These are phyloP conservation scores for Epichloe sylvatica DNA, from an alignment of 2,329 filamentous ascomycete species.

Conservation along the genomic window DNA sequence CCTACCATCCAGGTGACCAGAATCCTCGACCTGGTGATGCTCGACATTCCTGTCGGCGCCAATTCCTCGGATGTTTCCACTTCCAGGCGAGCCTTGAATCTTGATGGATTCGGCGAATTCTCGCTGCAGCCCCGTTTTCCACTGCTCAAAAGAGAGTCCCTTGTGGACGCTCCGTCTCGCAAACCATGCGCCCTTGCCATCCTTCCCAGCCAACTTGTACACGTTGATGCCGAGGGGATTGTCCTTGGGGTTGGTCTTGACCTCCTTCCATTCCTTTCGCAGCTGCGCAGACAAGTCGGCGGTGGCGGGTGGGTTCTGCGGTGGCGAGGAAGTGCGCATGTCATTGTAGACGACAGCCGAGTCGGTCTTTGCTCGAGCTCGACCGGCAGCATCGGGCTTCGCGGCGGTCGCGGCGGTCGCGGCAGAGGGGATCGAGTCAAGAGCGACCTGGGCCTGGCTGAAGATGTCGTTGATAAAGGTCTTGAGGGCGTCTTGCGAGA, in stretches of 20 bases:
- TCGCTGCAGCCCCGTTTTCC: conserved; percentile 59
- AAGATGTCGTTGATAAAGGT: conserved; percentile 47
- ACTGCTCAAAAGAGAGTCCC: conserved; percentile 61
- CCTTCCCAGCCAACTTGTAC: conserved; percentile 66
- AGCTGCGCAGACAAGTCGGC: conserved; percentile 32
- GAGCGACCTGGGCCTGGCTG: conserved; percentile 51
- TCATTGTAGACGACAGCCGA: conserved; percentile 37
- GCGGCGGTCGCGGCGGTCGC: conserved; percentile 18
- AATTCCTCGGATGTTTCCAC: conserved; percentile 69
- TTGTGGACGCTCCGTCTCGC: conserved; percentile 71
- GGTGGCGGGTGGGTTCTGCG: conserved; percentile 25
- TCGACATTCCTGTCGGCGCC: conserved; percentile 67
- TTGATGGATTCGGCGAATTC: conserved; percentile 73
- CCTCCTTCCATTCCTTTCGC: conserved; percentile 77
- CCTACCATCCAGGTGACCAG: conserved; percentile 49
- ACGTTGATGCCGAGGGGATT: conserved; percentile 66
- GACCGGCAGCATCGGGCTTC: conserved; percentile 24
- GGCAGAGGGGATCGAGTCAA: conserved; percentile 57
- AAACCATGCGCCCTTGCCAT: conserved; percentile 83
- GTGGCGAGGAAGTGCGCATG: conserved; percentile 32
- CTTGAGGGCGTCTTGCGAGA: conserved; percentile 33
- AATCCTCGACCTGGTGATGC: conserved; percentile 39
- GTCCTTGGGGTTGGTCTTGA: conserved; percentile 56
- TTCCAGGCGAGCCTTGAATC: conserved; percentile 53
- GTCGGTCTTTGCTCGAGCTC: conserved; percentile 41